These are phyloP conservation scores for Lojkania enalia DNA, from an alignment of 2,329 filamentous ascomycete species.

Conservation along the genomic window DNA sequence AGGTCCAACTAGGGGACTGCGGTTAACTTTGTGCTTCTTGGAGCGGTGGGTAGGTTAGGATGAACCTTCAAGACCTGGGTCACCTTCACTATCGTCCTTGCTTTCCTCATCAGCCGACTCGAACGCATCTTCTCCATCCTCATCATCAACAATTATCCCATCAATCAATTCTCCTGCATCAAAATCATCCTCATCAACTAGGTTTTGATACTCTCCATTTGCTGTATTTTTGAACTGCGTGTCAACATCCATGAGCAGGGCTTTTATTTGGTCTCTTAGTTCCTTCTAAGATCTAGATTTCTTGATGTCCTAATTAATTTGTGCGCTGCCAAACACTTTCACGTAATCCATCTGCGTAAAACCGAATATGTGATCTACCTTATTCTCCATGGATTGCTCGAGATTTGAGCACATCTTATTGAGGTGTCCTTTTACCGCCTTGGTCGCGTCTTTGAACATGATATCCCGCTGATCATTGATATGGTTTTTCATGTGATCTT, in stretches of 20 bases:
- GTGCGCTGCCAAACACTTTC: constrained; percentile 34
- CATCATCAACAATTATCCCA: background rate
- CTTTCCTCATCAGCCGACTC: too few relatives aligned
- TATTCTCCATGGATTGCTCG: constrained; percentile 48
- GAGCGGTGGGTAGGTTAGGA: too few relatives aligned
- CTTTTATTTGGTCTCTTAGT: constrained; percentile 21
- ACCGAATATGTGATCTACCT: constrained; percentile 50
- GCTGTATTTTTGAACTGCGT: constrained; percentile 27
- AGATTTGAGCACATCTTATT: constrained; percentile 49
- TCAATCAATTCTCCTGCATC: too few relatives aligned
- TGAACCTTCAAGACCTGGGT: too few relatives aligned
- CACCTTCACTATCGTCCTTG: too few relatives aligned
- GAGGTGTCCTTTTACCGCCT: constrained; percentile 48
- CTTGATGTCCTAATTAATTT: constrained; percentile 9
- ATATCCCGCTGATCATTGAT: constrained; percentile 44
- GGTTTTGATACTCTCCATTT: constrained; percentile 17
- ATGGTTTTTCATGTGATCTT: constrained; percentile 51
- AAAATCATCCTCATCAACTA: constrained; percentile 4
- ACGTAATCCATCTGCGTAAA: constrained; percentile 45
- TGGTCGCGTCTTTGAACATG: constrained; percentile 57
- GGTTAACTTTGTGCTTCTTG: too few relatives aligned
- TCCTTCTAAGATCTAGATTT: constrained; percentile 19
- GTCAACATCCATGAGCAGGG: constrained; percentile 21
- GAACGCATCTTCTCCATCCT: constrained; percentile 1
- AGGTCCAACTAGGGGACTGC: too few relatives aligned